Evolutionary conservation across 768 basidiomycete genomes (phyloP).

Genomic region (Tricholoma saponaceum): DNA sequence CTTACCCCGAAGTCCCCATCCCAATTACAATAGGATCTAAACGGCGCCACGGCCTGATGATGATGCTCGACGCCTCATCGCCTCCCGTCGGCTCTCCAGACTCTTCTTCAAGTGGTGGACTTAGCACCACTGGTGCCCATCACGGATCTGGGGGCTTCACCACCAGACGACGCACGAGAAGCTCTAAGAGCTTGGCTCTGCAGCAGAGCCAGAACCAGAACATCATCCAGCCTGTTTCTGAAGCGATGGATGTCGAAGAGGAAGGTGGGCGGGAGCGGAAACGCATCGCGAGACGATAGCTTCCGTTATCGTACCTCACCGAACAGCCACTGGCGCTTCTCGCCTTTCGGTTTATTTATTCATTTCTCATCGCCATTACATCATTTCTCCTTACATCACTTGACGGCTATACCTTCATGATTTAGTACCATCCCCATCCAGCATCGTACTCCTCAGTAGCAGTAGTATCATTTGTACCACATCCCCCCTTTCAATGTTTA

Average conservation of each 20-base stretch:
- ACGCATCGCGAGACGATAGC: constrained; percentile 61
- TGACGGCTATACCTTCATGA: neutral
- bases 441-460: neutral
- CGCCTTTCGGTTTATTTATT: neutral
- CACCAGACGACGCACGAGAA: constrained; percentile 54
- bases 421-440: constrained; percentile 1
- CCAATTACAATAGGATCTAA: constrained; percentile 57
- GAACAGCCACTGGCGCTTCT: neutral
- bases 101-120: constrained; percentile 16
- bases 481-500: neutral
- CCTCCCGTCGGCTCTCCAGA: constrained; percentile 35
- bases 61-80: constrained; percentile 60
- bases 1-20: constrained; percentile 35
- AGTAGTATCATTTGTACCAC: neutral
- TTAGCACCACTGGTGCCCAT: constrained; percentile 20
- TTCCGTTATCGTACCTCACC: neutral
- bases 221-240: constrained; percentile 29
- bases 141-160: constrained; percentile 15
- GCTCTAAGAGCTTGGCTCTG: constrained; percentile 31
- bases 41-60: constrained; percentile 75
- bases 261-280: constrained; percentile 67
- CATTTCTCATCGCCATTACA: neutral
- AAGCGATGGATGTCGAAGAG: constrained; percentile 76
- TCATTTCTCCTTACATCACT: neutral
- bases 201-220: constrained; percentile 35